Evolutionary conservation across 2,329 filamentous ascomycete species (phyloP), one percentile per base, ranked within the genome.

Genomic region (Botrytis aclada): DNA sequence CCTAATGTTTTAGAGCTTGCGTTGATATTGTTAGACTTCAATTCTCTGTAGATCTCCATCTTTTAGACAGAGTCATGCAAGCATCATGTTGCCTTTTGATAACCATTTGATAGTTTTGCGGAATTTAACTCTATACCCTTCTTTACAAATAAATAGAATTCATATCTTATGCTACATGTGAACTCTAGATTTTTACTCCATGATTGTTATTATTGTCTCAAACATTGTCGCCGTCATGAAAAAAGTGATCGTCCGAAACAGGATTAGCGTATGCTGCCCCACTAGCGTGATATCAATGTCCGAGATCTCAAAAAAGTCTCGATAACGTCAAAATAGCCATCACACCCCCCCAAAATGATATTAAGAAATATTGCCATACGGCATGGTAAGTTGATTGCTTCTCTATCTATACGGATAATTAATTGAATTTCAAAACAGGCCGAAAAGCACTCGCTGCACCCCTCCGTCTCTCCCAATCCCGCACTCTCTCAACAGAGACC

Each of bases 291-390:
- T 72, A 74, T 73, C 54, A 60, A 61, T 66, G 51, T 39, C 51
- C 64, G 76, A 71, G 74, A 75, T 73, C 70, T 76, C 78, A 74
- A 78, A 80, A 80, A 79, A 77, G 74, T 76, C 47, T 71, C 67
- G 47, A 70, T 65, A 69, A 72, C 41, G 62, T 64, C 61, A 51
- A 70, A 47, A 63, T 25, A 41, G 69, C 61, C 51, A 56, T 56
- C 65, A 63, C 43, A 43, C 43, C 69, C 78, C 78, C 75, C 80
- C 81, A 82, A 79, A 76, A 90, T 89, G 88, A 88, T 89, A 79
- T 78, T 88, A 77, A 85, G 87, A 83, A 88, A 84, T 80, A 81
- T 84, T 76, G 83, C 83, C 70, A 81, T 85, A 81, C 87, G 87
- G 86, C 83, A 88, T 81, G 85, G 88, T 89, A 82, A 78, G 84